Evolutionary conservation across 306 rosid species (phyloP).

Genomic region (Rosa rugosa): DNA sequence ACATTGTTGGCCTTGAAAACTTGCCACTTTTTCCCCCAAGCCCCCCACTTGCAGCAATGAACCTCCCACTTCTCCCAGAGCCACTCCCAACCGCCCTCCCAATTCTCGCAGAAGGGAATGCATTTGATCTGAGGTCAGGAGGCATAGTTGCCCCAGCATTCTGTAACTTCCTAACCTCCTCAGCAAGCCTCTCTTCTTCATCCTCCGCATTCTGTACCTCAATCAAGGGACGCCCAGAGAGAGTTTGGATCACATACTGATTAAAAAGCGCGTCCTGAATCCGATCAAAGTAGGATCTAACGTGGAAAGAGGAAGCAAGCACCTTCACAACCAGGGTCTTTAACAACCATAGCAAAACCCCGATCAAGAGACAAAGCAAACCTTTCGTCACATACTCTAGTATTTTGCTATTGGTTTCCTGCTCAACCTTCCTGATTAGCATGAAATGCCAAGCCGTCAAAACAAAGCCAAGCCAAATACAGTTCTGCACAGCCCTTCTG

Average conservation of each 20-base stretch:
- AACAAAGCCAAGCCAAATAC: constrained; percentile 82
- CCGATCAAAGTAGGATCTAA: constrained; percentile 77
- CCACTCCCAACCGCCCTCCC: constrained; percentile 52
- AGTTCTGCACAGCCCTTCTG: constrained; percentile 64
- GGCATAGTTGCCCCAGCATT: constrained; percentile 77
- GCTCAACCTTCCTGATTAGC: constrained; percentile 63
- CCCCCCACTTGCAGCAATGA: constrained; percentile 39
- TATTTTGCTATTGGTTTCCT: constrained; percentile 38
- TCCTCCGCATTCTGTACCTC: constrained; percentile 63
- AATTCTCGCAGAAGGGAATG: constrained; percentile 38
- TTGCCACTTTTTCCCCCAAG: constrained; percentile 40
- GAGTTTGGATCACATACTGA: constrained; percentile 76
- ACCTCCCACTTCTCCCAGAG: constrained; percentile 43
- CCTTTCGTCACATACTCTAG: constrained; percentile 53
- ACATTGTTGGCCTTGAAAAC: constrained; percentile 31
- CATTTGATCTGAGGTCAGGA: constrained; percentile 54
- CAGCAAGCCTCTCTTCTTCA: constrained; percentile 65
- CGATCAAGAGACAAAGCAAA: constrained; percentile 61
- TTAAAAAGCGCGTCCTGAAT: constrained; percentile 77
- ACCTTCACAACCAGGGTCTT: constrained; percentile 77
- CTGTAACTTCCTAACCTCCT: constrained; percentile 72
- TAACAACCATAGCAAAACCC: constrained; percentile 68
- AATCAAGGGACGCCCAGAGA: constrained; percentile 71
- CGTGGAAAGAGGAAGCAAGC: constrained; percentile 83
- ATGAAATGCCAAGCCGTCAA: constrained; percentile 67